Evolutionary conservation across 2,329 filamentous ascomycete genomes (phyloP).

Genomic region (Fusarium caatingaense): DNA sequence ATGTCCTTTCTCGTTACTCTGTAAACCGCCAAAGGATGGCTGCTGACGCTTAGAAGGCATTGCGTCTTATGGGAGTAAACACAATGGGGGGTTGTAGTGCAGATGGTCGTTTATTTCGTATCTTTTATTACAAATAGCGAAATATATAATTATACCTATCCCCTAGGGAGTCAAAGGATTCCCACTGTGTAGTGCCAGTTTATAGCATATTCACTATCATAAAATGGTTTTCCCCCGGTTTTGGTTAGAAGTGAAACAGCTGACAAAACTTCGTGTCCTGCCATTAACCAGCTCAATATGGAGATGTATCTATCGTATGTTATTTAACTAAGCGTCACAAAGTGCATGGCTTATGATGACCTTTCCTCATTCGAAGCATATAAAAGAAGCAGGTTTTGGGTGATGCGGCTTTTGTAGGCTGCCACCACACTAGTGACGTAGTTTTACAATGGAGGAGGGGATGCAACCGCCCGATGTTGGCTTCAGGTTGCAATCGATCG

Average conservation of each 20-base stretch:
- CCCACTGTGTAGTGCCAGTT: neutral
- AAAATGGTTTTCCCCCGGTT: neutral
- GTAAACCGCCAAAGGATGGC: neutral
- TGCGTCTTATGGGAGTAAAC: neutral
- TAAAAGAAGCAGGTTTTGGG: neutral
- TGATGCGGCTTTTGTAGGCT: neutral
- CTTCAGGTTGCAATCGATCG: neutral
- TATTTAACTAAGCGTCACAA: neutral
- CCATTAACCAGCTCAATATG: neutral
- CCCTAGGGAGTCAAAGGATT: neutral
- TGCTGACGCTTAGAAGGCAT: neutral
- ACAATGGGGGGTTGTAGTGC: neutral
- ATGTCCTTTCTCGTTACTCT: neutral
- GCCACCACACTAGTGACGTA: neutral
- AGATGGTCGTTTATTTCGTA: neutral
- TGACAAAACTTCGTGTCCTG: neutral
- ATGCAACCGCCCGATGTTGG: neutral
- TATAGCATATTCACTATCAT: neutral
- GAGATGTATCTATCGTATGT: neutral
- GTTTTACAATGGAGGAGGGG: neutral
- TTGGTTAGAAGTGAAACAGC: neutral
- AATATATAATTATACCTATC: neutral
- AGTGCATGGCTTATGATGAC: neutral
- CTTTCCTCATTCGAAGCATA: neutral
- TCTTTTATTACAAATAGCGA: neutral